A percentile compares a stretch with the other conserved stretches of the same genome.
Evolutionary conservation across 495 filamentous ascomycete genomes (phyloP).

Genomic region (Aspergillus incahuasiensis): DNA sequence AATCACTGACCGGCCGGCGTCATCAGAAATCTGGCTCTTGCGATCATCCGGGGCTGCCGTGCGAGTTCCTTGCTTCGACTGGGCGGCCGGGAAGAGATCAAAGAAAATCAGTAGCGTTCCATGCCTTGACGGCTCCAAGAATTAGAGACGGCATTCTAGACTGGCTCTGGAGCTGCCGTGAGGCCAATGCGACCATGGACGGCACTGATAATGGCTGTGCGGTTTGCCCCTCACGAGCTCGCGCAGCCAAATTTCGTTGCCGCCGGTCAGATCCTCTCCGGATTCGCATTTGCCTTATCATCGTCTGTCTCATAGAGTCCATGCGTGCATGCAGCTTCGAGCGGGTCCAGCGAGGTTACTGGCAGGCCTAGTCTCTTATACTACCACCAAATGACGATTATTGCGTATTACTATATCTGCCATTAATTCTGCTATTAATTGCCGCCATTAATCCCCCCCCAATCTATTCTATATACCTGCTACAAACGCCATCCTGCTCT

Average conservation of each 20-base stretch:
- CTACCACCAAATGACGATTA: constrained; percentile 4
- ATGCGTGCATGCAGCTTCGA: constrained; percentile 3
- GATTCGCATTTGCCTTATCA: constrained; percentile 15
- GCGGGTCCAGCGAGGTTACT: constrained; percentile 9
- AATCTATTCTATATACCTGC: background rate
- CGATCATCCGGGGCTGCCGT: background rate
- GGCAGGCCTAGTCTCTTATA: constrained; percentile 7
- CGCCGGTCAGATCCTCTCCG: constrained; percentile 13
- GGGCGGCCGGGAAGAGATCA: background rate
- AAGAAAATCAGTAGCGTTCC: constrained; percentile 6
- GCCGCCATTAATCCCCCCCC: background rate
- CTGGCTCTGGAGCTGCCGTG: background rate
- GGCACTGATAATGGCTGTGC: background rate
- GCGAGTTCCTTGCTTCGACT: background rate
- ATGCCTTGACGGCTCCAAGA: background rate
- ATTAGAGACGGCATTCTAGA: background rate
- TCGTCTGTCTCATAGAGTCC: background rate
- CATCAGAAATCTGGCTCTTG: background rate
- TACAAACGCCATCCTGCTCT: background rate
- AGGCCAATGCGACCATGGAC: constrained; percentile 5
- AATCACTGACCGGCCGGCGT: background rate
- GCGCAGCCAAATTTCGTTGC: constrained; percentile 12
- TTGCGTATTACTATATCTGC: constrained; percentile 1
- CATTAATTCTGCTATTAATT: constrained; percentile 2
- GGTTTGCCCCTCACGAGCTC: constrained; percentile 13